Evolutionary conservation across 2,329 filamentous ascomycete genomes (phyloP), one percentile per base, ranked within the genome.

Genomic region (Botrytis fragariae): DNA sequence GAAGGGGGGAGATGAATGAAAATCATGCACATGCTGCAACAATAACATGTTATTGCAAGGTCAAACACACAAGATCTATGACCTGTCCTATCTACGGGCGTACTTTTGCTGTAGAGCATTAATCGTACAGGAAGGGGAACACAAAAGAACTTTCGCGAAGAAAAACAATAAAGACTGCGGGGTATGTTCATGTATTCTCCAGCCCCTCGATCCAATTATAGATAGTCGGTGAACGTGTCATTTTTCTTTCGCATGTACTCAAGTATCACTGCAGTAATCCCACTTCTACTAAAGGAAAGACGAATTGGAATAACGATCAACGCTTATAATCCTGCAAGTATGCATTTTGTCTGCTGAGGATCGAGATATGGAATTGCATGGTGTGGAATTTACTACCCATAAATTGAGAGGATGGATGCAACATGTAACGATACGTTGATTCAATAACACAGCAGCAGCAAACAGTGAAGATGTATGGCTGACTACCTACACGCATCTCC

Each of bases 141-240:
- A 44, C 25, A 72, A 20, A 20, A 45, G 71, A 61, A 69, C 57
- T 61, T 60, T 68, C 62, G 62, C 48, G 61, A 72, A 72, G 61
- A 51, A 37, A 48, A 63, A 32, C 51, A 72, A 57, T 68, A 57
- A 60, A 68, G 71, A 68, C 45, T 72, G 71, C 71, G 71, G 71
- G 71, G 71, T 72, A 72, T 37, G 48, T 72, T 69, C 67, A 69
- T 69, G 51, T 69, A 69, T 45, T 29, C 39, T 61, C 70, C 62
- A 68, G 54, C 62, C 63, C 51, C 63, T 67, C 67, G 35, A 42
- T 45, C 54, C 22, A 45, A 68, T 72, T 57, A 9, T 51, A 25
- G 39, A 45, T 68, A 72, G 62, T 68, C 71, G 71, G 71, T 72
- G 71, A 72, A 72, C 42, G 63, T 48, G 48, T 72, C 29, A 68